Percentiles rank a stretch among this genome's conserved stretches.
phyloP scores from a whole-genome alignment of 768 basidiomycete genomes.

The Tremella fuciformis region DNA sequence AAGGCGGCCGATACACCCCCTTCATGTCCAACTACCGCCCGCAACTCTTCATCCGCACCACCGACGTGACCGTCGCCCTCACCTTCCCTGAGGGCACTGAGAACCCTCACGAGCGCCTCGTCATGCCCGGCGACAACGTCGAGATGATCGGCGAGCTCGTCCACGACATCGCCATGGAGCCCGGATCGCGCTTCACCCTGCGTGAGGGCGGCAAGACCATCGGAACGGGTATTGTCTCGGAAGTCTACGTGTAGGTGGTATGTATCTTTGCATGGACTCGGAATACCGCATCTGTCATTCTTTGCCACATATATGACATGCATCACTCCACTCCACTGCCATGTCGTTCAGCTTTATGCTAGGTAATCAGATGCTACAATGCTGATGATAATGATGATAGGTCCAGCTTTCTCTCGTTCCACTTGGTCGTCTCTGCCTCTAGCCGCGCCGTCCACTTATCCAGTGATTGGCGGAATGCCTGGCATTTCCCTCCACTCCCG shows the following conservation, averaged over 20 bases:
- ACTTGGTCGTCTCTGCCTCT: slow-evolving; percentile 22
- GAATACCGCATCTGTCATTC: slow-evolving; percentile 11
- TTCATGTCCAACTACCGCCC: slow-evolving; percentile 94
- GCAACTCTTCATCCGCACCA: slow-evolving; percentile 92
- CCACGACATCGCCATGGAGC: slow-evolving; percentile 82
- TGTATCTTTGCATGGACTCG: neutral
- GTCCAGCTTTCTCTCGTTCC: slow-evolving; percentile 24
- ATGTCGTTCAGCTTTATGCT: neutral
- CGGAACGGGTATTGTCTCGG: slow-evolving; percentile 90
- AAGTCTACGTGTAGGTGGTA: slow-evolving; percentile 58
- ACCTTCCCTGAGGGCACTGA: slow-evolving; percentile 81
- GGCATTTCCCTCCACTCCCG: neutral
- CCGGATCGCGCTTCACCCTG: slow-evolving; percentile 86
- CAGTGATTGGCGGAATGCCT: slow-evolving; percentile 15
- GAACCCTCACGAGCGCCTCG: slow-evolving; percentile 84
- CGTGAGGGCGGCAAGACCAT: slow-evolving; percentile 93
- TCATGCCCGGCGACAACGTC: slow-evolving; percentile 97
- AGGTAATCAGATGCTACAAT: slow-evolving; percentile 10
- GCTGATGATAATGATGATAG: slow-evolving; percentile 10
- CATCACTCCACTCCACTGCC: slow-evolving; percentile 21
- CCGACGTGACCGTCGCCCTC: slow-evolving; percentile 81
- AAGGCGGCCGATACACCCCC: slow-evolving; percentile 60
- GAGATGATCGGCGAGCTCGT: slow-evolving; percentile 82
- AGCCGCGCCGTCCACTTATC: slow-evolving; percentile 30
- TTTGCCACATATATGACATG: slow-evolving; percentile 11